Percentiles rank a stretch among this genome's conserved stretches.
phyloP scores from a whole-genome alignment of 2,329 filamentous ascomycete species.

The Aureobasidium zeae region DNA sequence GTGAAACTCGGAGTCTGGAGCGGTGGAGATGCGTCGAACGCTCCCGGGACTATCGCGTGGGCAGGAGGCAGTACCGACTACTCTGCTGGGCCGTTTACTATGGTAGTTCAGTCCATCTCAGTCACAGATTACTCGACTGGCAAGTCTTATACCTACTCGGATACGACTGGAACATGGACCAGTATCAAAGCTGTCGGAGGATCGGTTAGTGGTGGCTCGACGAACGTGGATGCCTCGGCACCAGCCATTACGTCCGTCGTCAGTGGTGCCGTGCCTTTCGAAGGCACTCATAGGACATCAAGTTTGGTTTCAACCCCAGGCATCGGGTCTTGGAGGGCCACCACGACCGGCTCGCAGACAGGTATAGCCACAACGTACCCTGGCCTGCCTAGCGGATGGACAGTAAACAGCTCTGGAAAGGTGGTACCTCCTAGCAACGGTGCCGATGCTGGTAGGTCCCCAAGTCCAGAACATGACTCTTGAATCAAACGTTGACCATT shows the following conservation, averaged over 20 bases:
- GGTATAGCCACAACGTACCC: conserved; percentile 37
- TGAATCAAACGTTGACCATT: conserved; percentile 1
- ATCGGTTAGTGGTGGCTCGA: conserved; percentile 48
- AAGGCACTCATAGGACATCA: conserved; percentile 48
- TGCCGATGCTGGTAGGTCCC: conserved; percentile 50
- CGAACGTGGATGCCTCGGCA: conserved; percentile 46
- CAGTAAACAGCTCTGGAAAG: conserved; percentile 65
- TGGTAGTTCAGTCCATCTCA: conserved; percentile 67
- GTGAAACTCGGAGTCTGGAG: conserved; percentile 88
- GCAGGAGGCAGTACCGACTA: conserved; percentile 81
- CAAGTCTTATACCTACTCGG: conserved; percentile 70
- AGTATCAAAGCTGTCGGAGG: conserved; percentile 79
- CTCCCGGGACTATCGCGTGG: conserved; percentile 79
- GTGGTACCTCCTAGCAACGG: conserved; percentile 63
- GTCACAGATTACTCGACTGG: conserved; percentile 93
- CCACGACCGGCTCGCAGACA: conserved; percentile 31
- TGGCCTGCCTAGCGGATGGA: conserved; percentile 70
- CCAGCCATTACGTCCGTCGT: conserved; percentile 56
- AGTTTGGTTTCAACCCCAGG: conserved; percentile 19
- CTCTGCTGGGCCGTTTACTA: conserved; percentile 69
- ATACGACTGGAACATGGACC: conserved; percentile 66
- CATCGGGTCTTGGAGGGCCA: conserved; percentile 38
- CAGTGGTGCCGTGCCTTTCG: conserved; percentile 58
- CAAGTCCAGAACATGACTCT: neutral
- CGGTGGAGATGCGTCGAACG: conserved; percentile 74